Conservation (phyloP, 306 rosid species). For the Trifolium dubium region DNA sequence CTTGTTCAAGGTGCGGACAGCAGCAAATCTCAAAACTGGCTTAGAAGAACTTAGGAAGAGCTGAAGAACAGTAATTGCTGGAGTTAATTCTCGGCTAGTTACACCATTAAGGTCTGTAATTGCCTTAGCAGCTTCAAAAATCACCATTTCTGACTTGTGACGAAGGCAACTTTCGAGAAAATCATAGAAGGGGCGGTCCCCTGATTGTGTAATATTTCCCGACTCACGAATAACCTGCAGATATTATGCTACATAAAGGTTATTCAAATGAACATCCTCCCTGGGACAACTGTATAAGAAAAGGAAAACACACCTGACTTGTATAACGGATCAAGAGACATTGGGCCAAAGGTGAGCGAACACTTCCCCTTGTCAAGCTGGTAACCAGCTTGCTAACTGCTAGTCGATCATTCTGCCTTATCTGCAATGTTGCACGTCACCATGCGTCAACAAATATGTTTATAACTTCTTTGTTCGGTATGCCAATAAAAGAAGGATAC, state of each 20-base stretch:
- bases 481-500: slow-evolving; percentile 12
- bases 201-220: slow-evolving; percentile 68
- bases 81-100: slow-evolving; percentile 88
- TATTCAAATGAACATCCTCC: slow-evolving; percentile 27
- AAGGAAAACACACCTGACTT: slow-evolving; percentile 74
- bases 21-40: slow-evolving; percentile 98
- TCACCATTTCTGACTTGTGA: slow-evolving; percentile 99
- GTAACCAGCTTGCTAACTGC: slow-evolving; percentile 98
- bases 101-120: slow-evolving; percentile 95
- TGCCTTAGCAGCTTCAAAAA: slow-evolving; percentile 97
- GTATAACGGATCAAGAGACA: slow-evolving; percentile 96
- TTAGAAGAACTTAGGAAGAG: slow-evolving; percentile 95
- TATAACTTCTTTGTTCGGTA: slow-evolving; percentile 6
- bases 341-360: slow-evolving; percentile 97
- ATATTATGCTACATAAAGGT: slow-evolving; percentile 33
- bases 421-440: slow-evolving; percentile 60
- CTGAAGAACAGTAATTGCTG: slow-evolving; percentile 98
- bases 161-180: slow-evolving; percentile 97
- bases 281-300: not conserved
- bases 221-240: slow-evolving; percentile 91
- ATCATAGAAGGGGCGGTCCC: slow-evolving; percentile 95
- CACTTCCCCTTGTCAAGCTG: slow-evolving; percentile 95
- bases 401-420: slow-evolving; percentile 93
- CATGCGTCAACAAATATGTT: slow-evolving; percentile 30
- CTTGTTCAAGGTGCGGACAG: slow-evolving; percentile 99